Conservation (phyloP, 306 rosid genomes). For the Rosa lucieae region DNA sequence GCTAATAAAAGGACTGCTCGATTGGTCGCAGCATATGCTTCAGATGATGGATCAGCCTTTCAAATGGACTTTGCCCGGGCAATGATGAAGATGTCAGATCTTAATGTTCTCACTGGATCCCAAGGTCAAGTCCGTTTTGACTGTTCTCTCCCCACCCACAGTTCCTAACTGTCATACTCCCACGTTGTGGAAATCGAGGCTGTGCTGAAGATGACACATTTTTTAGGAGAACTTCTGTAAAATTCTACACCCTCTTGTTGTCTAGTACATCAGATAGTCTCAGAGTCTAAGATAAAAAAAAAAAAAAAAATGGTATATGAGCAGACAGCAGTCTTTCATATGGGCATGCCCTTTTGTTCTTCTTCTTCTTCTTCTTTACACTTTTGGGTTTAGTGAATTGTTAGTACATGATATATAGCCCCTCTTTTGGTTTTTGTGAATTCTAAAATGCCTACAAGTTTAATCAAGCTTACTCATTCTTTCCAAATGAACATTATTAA, state of each 20-base stretch:
- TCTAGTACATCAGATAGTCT: background rate
- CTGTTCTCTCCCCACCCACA: constrained; percentile 30
- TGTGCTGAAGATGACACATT: background rate
- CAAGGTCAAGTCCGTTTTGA: constrained; percentile 39
- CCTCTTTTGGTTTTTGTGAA: background rate
- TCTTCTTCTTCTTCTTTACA: background rate
- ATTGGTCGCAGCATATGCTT: constrained; percentile 70
- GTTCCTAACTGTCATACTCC: background rate
- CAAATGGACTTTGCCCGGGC: constrained; percentile 71
- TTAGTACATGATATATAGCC: background rate
- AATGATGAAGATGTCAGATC: constrained; percentile 69
- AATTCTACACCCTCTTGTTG: background rate
- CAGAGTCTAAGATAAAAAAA: background rate
- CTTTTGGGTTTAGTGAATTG: background rate
- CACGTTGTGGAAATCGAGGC: background rate
- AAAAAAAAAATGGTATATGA: background rate
- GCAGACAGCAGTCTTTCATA: background rate
- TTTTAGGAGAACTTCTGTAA: background rate
- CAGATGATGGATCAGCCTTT: constrained; percentile 71
- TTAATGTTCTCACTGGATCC: constrained; percentile 36
- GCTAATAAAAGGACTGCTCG: constrained; percentile 56
- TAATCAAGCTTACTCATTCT: background rate
- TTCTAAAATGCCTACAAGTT: background rate
- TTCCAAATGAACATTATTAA: background rate
- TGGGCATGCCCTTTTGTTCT: background rate